Evolutionary conservation across 2,329 filamentous ascomycete genomes (phyloP), one percentile per base, ranked within the genome.

Genomic region (Magnaporthiopsis rhizophila): DNA sequence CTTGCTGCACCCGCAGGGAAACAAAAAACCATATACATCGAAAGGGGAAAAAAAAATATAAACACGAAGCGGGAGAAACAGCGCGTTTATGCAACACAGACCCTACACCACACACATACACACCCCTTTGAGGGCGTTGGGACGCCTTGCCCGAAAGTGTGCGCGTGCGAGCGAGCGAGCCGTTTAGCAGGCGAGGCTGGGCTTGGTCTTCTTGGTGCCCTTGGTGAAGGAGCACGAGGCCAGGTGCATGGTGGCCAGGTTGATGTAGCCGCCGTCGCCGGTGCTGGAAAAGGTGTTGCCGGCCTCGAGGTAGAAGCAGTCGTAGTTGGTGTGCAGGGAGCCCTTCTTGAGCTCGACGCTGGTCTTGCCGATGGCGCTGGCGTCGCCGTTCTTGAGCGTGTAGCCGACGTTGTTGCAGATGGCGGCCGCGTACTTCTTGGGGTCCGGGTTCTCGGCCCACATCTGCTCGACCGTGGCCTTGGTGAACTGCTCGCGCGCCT

Each of bases 331-430:
- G 7, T 45, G 18, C 32, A 61, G 59, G 26, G 59, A 1, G 9
- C 59, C 59, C 32, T 38, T n/a, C 32, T 24, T 38, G 32, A 61
- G 59, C 32, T 38, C 32, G 34, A 61, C 59, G 59, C 59, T 61
- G 28, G 18, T 15, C 59, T 38, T 34, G 59, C 59, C 59, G 59
- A 38, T 18, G 32, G 38, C 26, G 7, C 30, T 2, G 13, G 21
- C 18, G 32, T 26, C 34, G 34, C 34, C 21, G 32, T 61, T 28
- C 12, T 26, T 28, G 15, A 15, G 3, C n/a, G 13, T 26, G 59
- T 61, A 61, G 59, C 59, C 34, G 30, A 60, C 58, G 59, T 61
- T 38, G 59, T 61, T 38, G 59, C 59, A 61, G 32, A 60, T 36
- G 59, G 59, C 59, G 59, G 59, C 59, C 3, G 59, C 59, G 28